Conservation (phyloP, 1,139 yeast species). For the Suhomyces maxii region DNA sequence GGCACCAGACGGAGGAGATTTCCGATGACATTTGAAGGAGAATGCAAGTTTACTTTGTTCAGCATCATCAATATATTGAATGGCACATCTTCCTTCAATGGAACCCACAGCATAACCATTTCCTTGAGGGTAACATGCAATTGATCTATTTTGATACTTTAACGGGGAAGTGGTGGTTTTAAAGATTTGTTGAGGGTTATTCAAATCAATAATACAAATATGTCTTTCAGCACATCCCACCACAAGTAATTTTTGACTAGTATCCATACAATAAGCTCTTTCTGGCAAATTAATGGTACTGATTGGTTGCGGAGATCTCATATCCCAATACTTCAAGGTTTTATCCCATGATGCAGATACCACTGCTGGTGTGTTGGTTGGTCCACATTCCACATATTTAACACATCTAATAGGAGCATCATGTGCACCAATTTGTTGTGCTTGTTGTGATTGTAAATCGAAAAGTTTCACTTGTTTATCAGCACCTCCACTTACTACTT, state of each 20-base stretch:
- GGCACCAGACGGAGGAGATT: slow-evolving; percentile 33
- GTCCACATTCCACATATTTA: slow-evolving; percentile 80
- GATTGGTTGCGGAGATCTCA: slow-evolving; percentile 82
- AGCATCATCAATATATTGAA: slow-evolving; percentile 84
- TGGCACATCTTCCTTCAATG: slow-evolving; percentile 96
- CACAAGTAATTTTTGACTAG: slow-evolving; percentile 76
- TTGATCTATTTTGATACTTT: slow-evolving; percentile 84
- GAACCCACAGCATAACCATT: slow-evolving; percentile 93
- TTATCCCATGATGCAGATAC: slow-evolving; percentile 98
- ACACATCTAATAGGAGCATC: slow-evolving; percentile 78
- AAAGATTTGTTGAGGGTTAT: slow-evolving; percentile 81
- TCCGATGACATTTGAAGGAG: slow-evolving; percentile 93
- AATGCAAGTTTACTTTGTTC: slow-evolving; percentile 75
- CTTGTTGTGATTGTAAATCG: slow-evolving; percentile 80
- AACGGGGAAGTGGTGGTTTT: slow-evolving; percentile 77
- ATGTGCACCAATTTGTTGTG: slow-evolving; percentile 83
- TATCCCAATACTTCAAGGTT: slow-evolving; percentile 91
- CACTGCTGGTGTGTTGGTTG: slow-evolving; percentile 75
- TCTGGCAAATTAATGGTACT: slow-evolving; percentile 84
- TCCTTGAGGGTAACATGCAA: slow-evolving; percentile 85
- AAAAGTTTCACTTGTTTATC: slow-evolving; percentile 86
- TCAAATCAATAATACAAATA: slow-evolving; percentile 71
- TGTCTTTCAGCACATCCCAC: slow-evolving; percentile 94
- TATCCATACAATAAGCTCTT: slow-evolving; percentile 87
- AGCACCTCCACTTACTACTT: slow-evolving; percentile 88